phyloP scores from a whole-genome alignment of 1,139 yeast genomes.

The Zhuliangozyma parablackwelliae region DNA sequence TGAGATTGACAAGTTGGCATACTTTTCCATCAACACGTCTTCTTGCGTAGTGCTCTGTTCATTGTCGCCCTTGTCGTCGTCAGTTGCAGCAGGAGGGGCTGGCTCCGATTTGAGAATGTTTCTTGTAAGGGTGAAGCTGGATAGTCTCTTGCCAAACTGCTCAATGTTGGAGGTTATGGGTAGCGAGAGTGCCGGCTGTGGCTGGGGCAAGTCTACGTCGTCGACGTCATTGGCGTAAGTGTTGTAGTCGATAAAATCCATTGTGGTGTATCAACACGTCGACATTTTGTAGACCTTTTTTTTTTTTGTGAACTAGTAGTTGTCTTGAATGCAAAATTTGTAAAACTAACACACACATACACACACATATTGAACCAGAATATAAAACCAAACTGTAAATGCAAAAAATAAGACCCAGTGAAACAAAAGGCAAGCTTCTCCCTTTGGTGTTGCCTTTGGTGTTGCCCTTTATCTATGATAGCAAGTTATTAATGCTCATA shows the following conservation, averaged over 20 bases:
- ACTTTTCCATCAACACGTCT: conserved; percentile 28
- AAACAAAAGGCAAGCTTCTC: no score
- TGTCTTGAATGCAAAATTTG: no score
- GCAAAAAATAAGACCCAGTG: no score
- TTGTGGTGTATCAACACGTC: conserved; percentile 6
- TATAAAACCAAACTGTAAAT: no score
- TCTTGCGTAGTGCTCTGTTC: conserved; percentile 11
- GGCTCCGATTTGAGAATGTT: conserved; percentile 16
- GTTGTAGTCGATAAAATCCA: conserved; percentile 46
- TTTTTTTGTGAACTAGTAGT: no score
- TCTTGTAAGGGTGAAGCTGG: conserved; percentile 30
- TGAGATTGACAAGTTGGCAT: conserved; percentile 31
- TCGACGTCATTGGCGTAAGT: conserved; percentile 19
- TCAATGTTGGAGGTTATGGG: conserved; percentile 42
- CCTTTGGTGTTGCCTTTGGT: no score
- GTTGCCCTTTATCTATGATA: conserved; percentile 3
- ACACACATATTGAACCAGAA: no score
- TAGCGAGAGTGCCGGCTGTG: conserved; percentile 44
- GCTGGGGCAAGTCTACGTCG: conserved; percentile 32
- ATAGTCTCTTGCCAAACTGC: conserved; percentile 29
- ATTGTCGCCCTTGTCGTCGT: no score
- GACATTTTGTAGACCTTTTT: no score
- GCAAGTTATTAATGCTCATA: conserved; percentile 26
- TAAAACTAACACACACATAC: no score
- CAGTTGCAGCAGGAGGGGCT: neutral